Evolutionary conservation across 441 rosid species (phyloP), one percentile per base, ranked within the genome.

Genomic region (Gossypium lobatum): DNA sequence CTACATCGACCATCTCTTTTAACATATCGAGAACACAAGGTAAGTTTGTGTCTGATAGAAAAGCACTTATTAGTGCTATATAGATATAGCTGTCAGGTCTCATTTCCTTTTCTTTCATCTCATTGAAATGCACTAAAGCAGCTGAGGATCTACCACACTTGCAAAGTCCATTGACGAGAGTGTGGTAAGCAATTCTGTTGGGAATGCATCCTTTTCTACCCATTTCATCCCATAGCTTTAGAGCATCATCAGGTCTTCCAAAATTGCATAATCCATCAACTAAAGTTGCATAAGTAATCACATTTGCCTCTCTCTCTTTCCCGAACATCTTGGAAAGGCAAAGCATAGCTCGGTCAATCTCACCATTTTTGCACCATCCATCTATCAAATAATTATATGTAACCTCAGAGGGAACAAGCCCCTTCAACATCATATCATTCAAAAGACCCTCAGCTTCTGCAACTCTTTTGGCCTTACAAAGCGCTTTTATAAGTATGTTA

Each of bases 301-400:
- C 95, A 83, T 88, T 83, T 73, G 97, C 94, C 73, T 83, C 81
- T 65, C 60, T 85, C 72, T 85, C 88, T 70, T 84, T 77, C 71
- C 57, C 88, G 42, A 17, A 60, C 88, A 94, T 89, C 74, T 71
- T 78, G 61, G 82, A 87, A 68, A 89, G 81, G 81, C 76, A 92
- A 78, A 77, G 79, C 84, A 86, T 64, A 21, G 92, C 95, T 45
- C 77, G 82, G 45, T 88, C 87, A 28, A 87, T 76, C 62, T 80
- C 77, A 57, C 86, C 93, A 62, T 66, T 87, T 80, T 88, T 88
- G 85, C 98, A 94, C 87, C 90, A 88, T 59, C 96, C 97, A 82
- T 89, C 91, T 60, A 93, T 88, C 77, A 93, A 72, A 71, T 66
- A 83, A 86, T 93, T 92, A 76, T 88, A 92, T 14, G 95, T 88